Conservation (phyloP, 345 rosid genomes). For the Melaleuca quinquenervia region DNA sequence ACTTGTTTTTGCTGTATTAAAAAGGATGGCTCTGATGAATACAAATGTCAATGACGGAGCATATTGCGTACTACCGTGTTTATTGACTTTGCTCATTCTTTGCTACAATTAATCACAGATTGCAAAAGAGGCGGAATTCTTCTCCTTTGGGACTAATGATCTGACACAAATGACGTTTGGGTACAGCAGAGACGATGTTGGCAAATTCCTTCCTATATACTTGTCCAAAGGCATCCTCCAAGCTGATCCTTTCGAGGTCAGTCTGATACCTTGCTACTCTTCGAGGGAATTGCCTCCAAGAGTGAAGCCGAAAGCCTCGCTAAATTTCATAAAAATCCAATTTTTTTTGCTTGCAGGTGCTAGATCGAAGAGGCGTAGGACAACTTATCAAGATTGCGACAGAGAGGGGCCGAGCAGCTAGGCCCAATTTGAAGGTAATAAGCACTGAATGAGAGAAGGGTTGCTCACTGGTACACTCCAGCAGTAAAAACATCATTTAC, state of each 20-base stretch:
- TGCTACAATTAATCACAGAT: constrained; percentile 26
- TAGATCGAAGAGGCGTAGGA: constrained; percentile 93
- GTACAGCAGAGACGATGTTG: constrained; percentile 89
- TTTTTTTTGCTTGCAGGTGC: constrained; percentile 43
- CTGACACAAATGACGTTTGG: constrained; percentile 98
- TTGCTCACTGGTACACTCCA: not conserved
- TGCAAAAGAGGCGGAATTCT: constrained; percentile 88
- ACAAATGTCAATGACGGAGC: not conserved
- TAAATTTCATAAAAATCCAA: not conserved
- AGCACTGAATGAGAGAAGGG: not conserved
- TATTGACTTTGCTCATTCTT: not conserved
- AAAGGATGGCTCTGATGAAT: not conserved
- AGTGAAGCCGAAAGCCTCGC: not conserved
- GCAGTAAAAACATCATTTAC: not conserved
- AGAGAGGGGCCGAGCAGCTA: constrained; percentile 73
- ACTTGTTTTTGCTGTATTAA: not conserved
- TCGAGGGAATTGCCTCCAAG: not conserved
- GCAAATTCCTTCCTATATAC: constrained; percentile 79
- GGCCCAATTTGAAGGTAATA: constrained; percentile 78
- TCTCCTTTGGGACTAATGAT: constrained; percentile 95
- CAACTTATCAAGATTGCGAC: constrained; percentile 85
- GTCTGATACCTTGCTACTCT: not conserved
- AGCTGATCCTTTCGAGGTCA: constrained; percentile 89
- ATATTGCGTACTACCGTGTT: not conserved
- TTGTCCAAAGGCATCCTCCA: constrained; percentile 72